Base-by-base conservation (phyloP, 2,329 filamentous ascomycete species). In the Exophiala oligosperma region DNA sequence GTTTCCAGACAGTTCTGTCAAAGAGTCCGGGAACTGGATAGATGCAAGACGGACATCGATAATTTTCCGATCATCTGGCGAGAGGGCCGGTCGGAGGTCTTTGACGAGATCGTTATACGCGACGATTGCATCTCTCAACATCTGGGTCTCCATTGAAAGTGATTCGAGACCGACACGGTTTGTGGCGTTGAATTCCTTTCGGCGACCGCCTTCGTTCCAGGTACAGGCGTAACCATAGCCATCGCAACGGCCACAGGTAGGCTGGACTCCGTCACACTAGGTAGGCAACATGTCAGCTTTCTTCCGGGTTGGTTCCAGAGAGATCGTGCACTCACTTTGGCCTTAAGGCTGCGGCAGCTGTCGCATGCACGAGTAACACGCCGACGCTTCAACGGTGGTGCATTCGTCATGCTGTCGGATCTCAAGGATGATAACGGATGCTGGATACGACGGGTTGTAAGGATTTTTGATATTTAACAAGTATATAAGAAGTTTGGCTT, bases 251-350 rank as follows among this genome's bases (percentile, higher is more conserved):
- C 61, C 59, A 51, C 69, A 71, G 4, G 65, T 57, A 11, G 68
- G 68, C 49, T 64, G 67, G 37, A 62, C 51, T 21, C 68, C 69
- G 63, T 70, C 68, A 50, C 69, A 70, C 69, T 71, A 47, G 24
- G 32, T 23, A 37, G 38, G 21, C 41, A 47, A 35, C 28, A 23
- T 44, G 46, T 54, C 29, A 57, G 54, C 37, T 52, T 40, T 35
- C 32, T 35, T 9, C 7, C 32, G 7, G 7, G 7, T 8, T 21
- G 8, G 47, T 14, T 4, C 12, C 29, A 14, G 5, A 24, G 2
- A 24, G 12, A 47, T 5, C 26, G 21, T 47, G 23, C 23, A 9
- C 57, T 17, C 23, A 68, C 67, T 61, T 68, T 68, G 24, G 64
- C 64, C 59, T 68, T 68, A 32, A 68, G 49, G 9, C 55, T 49